Evolutionary conservation across 2,329 filamentous ascomycete species (phyloP), one percentile per base, ranked within the genome.

Genomic region (Simplicillium aogashimaense): DNA sequence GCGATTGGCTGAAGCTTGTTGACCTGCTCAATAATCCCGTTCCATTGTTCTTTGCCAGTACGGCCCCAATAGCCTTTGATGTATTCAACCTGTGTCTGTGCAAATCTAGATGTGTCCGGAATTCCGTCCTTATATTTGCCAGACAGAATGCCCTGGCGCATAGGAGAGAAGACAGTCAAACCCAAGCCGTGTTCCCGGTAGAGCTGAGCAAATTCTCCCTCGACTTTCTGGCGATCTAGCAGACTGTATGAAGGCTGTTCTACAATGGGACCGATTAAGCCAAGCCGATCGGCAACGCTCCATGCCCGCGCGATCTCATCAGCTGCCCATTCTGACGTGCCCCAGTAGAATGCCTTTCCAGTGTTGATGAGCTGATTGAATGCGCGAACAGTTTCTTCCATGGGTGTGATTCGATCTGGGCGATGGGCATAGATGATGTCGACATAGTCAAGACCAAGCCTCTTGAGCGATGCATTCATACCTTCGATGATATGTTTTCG

Each of bases 401-500:
- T 83, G 3, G 80, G 81, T 0, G 79, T 83, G 36, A 74, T 64
- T 8, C 76, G 69, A 54, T 86, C 81, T 2, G 79, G 76, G 15
- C 81, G 72, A 60, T 85, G 81, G 13, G 80, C 79, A 52, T 81
- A 83, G 49, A 85, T 68, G 34, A 84, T 63, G 52, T 85, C 81
- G 31, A 85, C 79, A 51, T 81, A 81, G 32, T 71, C 64, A 36
- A 79, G 64, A 18, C 64, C 61, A 14, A 80, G 61, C 20, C 76
- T 72, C 52, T 75, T 61, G 25, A 86, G 66, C 8, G 73, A 74
- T 25, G 66, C 65, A 38, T 76, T 67, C 47, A 78, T 69, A 18
- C 78, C 81, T 61, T 86, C 81, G 46, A 84, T 65, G 40, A 85
- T 66, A 59, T 84, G 81, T 59, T 86, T 86, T 40, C 79, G 68